Evolutionary conservation across 2,329 filamentous ascomycete genomes (phyloP).

Genomic region (Rutstroemia sp.): DNA sequence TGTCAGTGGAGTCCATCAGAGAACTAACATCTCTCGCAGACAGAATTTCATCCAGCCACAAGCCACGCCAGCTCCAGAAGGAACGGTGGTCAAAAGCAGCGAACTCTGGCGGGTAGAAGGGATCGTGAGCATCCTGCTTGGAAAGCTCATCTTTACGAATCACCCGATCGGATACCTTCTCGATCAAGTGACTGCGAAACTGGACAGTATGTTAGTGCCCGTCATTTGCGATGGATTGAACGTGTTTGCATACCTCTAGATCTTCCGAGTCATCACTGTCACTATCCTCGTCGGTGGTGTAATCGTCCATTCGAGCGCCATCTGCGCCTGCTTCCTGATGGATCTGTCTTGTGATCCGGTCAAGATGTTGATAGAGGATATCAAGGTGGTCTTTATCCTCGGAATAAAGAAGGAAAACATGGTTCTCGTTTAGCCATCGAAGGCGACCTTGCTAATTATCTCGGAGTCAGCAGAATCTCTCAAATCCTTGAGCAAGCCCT

Average conservation of each 20-base stretch:
- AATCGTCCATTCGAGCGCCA: not conserved
- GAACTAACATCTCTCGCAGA: not conserved
- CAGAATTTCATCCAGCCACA: not conserved
- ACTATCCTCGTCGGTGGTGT: not conserved
- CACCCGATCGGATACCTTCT: not conserved
- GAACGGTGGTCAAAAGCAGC: not conserved
- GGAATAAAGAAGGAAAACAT: not conserved
- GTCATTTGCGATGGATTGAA: not conserved
- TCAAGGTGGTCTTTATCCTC: not conserved
- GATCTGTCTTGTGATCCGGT: constrained; percentile 2
- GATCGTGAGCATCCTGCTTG: constrained; percentile 5
- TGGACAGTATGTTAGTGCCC: not conserved
- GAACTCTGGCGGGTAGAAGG: not conserved
- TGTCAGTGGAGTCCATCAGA: constrained; percentile 2
- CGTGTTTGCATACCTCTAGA: not conserved
- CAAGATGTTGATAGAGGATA: not conserved
- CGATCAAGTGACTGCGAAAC: constrained; percentile 3
- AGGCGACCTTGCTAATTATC: constrained; percentile 3
- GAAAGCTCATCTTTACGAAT: not conserved
- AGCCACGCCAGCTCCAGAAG: not conserved
- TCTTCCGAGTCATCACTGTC: not conserved
- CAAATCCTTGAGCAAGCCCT: not conserved
- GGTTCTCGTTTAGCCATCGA: constrained; percentile 4
- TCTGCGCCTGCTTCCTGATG: not conserved
- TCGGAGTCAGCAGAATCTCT: not conserved